phyloP scores from a whole-genome alignment of 345 rosid genomes.

The Eucalyptus cloeziana region DNA sequence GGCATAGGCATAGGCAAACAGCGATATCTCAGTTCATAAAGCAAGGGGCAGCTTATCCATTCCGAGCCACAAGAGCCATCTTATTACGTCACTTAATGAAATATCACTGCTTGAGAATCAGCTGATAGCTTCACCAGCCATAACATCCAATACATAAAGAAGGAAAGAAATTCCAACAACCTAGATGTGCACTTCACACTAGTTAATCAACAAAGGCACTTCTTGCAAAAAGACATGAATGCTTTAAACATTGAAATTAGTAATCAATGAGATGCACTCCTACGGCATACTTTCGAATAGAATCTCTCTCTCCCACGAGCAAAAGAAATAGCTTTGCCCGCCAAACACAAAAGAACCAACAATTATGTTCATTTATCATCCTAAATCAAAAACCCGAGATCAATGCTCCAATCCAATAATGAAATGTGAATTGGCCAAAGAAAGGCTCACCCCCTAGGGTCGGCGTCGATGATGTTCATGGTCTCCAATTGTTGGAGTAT shows the following conservation, averaged over 20 bases:
- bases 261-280: background rate
- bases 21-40: background rate
- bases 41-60: background rate
- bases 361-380: background rate
- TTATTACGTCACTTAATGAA: background rate
- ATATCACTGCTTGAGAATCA: background rate
- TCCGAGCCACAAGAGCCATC: background rate
- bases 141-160: background rate
- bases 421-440: background rate
- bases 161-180: background rate
- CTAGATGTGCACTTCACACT: background rate
- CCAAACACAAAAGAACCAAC: background rate
- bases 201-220: background rate
- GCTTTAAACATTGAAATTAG: background rate
- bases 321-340: background rate
- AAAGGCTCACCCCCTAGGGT: constrained; percentile 11
- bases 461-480: constrained; percentile 18
- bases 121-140: background rate
- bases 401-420: background rate
- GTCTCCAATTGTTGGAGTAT: constrained; percentile 36
- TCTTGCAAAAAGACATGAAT: background rate
- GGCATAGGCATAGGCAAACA: background rate
- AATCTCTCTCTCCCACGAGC: background rate
- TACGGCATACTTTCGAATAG: background rate
- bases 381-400: background rate